Base-by-base conservation (phyloP, 2,329 filamentous ascomycete species). In the Colletotrichum neosansevieriae region DNA sequence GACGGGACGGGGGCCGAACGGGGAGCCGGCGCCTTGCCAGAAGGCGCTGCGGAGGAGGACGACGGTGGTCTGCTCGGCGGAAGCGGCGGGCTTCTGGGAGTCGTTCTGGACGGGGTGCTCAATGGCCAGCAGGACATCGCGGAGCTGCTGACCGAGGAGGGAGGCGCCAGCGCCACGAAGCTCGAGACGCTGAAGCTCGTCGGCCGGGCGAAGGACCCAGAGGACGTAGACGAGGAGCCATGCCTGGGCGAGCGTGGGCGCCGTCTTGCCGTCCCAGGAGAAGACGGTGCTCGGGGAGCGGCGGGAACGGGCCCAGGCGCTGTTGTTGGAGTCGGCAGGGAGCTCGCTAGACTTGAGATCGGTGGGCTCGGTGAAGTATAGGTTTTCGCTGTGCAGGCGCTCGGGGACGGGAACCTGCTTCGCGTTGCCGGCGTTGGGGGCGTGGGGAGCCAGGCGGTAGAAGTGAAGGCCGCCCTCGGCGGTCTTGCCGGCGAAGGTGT, bases 11-110 rank as follows among this genome's bases (percentile, higher is more conserved):
- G 89, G 81, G 11, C 90, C 90, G 64, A 91, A 86, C 6, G 90
- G 90, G 1, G 89, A 91, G 17, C 86, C 89, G 34, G 90, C 90
- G 51, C 90, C 90, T 74, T 92, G 90, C 89, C 90, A 92, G 81
- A 92, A 92, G 38, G 89, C 83, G 76, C 81, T 82, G 70, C 85
- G 83, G 64, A 86, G 80, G 61, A 85, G 75, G 56, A 88, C 74
- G 10, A 79, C 75, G 70, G 76, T 78, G 58, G 79, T 76, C 7
- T 78, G 70, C 24, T 74, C 75, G 53, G 76, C 75, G 53, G 72
- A 64, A 67, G 72, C 21, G 63, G 72, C 38, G 36, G 73, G 65
- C 74, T 75, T 73, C 74, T 78, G 73, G 38, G 74, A 70, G 34
- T 61, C 66, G 2, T 75, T 81, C 70, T 74, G 72, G 68, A 75